These are phyloP conservation scores for Styphnolobium japonicum DNA, from an alignment of 306 rosid genomes.

Conservation along the genomic window DNA sequence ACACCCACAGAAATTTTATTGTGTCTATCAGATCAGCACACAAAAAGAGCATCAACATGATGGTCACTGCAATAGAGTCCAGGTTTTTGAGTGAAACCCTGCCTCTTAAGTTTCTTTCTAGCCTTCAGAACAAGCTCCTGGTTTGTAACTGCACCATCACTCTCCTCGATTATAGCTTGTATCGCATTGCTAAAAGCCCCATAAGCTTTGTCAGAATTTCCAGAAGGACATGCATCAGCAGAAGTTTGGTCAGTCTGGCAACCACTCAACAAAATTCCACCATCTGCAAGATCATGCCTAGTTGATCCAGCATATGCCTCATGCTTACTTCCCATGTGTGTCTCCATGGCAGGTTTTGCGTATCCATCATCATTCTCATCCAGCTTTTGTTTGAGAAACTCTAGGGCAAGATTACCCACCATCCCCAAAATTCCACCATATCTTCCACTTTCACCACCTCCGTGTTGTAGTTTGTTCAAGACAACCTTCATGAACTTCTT, in stretches of 20 bases:
- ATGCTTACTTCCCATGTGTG: conserved; percentile 36
- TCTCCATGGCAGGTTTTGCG: conserved; percentile 40
- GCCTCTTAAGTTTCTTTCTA: conserved; percentile 46
- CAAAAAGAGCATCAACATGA: conserved; percentile 46
- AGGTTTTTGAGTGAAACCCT: conserved; percentile 72
- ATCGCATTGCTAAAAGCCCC: conserved; percentile 83
- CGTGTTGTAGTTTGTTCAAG: conserved; percentile 43
- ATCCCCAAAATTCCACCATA: conserved; percentile 44
- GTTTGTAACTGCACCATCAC: conserved; percentile 48
- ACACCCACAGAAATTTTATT: not conserved
- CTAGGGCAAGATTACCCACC: conserved; percentile 62
- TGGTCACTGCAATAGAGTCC: conserved; percentile 75
- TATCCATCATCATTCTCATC: conserved; percentile 46
- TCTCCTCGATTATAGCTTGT: conserved; percentile 49
- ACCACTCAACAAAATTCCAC: conserved; percentile 74
- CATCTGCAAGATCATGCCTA: conserved; percentile 29
- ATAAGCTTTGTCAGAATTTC: conserved; percentile 47
- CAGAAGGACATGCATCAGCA: conserved; percentile 71
- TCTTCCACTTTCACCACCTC: conserved; percentile 27
- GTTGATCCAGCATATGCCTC: conserved; percentile 62
- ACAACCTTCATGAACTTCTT: conserved; percentile 68
- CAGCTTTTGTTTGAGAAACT: conserved; percentile 51
- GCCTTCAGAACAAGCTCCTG: conserved; percentile 58
- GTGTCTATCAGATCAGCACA: not conserved
- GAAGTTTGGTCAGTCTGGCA: conserved; percentile 81